Conservation (phyloP, 768 basidiomycete genomes). For the Kwoniella botswanensis region DNA sequence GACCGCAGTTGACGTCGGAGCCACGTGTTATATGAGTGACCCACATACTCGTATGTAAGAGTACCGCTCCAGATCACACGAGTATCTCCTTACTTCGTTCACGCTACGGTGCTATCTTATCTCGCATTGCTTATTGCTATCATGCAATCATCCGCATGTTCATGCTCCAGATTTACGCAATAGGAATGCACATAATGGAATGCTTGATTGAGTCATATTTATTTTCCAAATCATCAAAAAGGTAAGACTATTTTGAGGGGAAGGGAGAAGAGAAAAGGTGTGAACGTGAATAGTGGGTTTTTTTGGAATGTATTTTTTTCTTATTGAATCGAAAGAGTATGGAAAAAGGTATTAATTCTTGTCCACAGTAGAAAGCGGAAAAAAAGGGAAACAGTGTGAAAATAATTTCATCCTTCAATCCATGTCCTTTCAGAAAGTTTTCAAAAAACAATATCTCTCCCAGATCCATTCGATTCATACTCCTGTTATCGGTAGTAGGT, state of each 20-base stretch:
- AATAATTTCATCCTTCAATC: not conserved
- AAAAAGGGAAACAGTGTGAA: not conserved
- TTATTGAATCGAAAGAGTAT: not conserved
- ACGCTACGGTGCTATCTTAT: not conserved
- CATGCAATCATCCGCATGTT: not conserved
- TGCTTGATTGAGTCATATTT: not conserved
- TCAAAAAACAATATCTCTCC: not conserved
- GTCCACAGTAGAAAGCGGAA: not conserved
- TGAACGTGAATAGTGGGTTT: not conserved
- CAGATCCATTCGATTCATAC: not conserved
- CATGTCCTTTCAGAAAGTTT: not conserved
- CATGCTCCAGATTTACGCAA: not conserved
- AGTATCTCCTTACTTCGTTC: not conserved
- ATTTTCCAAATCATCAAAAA: not conserved
- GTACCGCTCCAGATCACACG: too few species aligned
- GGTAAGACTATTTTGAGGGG: not conserved
- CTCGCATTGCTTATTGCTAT: not conserved
- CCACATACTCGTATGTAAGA: too few species aligned
- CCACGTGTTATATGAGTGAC: too few species aligned
- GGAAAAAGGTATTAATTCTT: not conserved
- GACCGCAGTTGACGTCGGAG: too few species aligned
- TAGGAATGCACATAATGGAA: not conserved
- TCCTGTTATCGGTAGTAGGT: not conserved
- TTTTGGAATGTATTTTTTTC: not conserved
- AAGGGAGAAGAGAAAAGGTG: not conserved